Evolutionary conservation across 164 flowering plant species (phyloP).

Genomic region (Annona cherimola): DNA sequence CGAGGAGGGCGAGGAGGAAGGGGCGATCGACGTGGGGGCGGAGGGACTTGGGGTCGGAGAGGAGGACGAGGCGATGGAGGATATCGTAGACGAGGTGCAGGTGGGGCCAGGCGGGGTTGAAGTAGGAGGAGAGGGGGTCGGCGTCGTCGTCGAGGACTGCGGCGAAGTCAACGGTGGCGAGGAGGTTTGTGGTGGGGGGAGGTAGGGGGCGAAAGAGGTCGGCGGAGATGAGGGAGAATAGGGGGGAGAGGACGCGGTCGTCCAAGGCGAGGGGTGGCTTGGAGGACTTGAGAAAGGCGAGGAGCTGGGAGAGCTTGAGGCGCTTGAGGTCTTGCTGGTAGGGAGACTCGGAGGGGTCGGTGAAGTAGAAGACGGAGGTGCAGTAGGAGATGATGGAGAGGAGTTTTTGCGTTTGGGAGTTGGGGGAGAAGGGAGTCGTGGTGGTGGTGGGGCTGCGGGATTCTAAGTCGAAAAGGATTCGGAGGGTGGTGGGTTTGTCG

Average conservation of each 20-base stretch:
- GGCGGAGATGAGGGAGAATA: slow-evolving; percentile 27
- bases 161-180: not conserved
- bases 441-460: slow-evolving; percentile 17
- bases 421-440: slow-evolving; percentile 11
- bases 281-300: slow-evolving; percentile 31
- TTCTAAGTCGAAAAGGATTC: slow-evolving; percentile 48
- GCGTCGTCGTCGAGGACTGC: slow-evolving; percentile 35
- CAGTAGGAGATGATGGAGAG: slow-evolving; percentile 46
- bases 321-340: slow-evolving; percentile 47
- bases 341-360: slow-evolving; percentile 42
- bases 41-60: slow-evolving; percentile 37
- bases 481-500: slow-evolving; percentile 37
- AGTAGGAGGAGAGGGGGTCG: slow-evolving; percentile 29
- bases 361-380: slow-evolving; percentile 36
- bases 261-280: slow-evolving; percentile 11
- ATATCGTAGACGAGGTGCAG: slow-evolving; percentile 60
- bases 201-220: slow-evolving; percentile 45
- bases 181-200: slow-evolving; percentile 21
- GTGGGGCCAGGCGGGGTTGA: slow-evolving; percentile 53
- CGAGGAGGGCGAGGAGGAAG: slow-evolving; percentile 49
- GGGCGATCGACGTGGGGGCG: slow-evolving; percentile 31
- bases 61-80: slow-evolving; percentile 38
- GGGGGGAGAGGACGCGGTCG: slow-evolving; percentile 20
- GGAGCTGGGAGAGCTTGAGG: slow-evolving; percentile 40
- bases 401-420: slow-evolving; percentile 39